Evolutionary conservation across 2,329 filamentous ascomycete species (phyloP).

Genomic region (Talaromyces sp.): DNA sequence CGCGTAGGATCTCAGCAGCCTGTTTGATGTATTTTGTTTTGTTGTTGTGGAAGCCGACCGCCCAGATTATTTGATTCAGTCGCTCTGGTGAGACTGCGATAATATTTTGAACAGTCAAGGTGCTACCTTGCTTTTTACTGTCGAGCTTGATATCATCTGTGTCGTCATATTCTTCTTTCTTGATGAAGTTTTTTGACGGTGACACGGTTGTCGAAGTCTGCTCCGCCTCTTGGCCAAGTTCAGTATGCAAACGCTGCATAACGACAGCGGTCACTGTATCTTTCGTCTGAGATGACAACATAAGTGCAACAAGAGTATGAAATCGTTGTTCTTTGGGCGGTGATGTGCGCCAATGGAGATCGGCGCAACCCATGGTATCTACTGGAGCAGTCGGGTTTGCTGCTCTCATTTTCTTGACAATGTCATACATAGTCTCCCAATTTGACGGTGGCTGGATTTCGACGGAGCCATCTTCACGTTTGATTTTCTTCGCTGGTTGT

Average conservation of each 20-base stretch:
- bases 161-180: conserved; percentile 22
- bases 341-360: conserved; percentile 43
- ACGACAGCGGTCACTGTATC: conserved; percentile 84
- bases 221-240: conserved; percentile 51
- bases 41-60: conserved; percentile 91
- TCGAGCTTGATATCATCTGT: neutral
- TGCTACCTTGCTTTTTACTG: conserved; percentile 34
- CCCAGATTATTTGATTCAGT: conserved; percentile 72
- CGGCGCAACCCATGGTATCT: conserved; percentile 91
- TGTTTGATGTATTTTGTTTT: conserved; percentile 83
- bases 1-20: conserved; percentile 68
- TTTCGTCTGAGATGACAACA: conserved; percentile 91
- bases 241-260: conserved; percentile 73
- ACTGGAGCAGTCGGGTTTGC: conserved; percentile 71
- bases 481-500: conserved; percentile 40
- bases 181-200: conserved; percentile 23
- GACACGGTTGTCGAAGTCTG: neutral
- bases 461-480: conserved; percentile 35
- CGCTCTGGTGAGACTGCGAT: conserved; percentile 64
- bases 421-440: conserved; percentile 78
- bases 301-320: conserved; percentile 81
- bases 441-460: conserved; percentile 63
- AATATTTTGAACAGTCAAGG: conserved; percentile 72
- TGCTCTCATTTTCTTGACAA: conserved; percentile 74
- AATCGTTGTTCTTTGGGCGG: conserved; percentile 63